Conservation (phyloP, 1,284 basidiomycete genomes). For the Vanrija humicola region DNA sequence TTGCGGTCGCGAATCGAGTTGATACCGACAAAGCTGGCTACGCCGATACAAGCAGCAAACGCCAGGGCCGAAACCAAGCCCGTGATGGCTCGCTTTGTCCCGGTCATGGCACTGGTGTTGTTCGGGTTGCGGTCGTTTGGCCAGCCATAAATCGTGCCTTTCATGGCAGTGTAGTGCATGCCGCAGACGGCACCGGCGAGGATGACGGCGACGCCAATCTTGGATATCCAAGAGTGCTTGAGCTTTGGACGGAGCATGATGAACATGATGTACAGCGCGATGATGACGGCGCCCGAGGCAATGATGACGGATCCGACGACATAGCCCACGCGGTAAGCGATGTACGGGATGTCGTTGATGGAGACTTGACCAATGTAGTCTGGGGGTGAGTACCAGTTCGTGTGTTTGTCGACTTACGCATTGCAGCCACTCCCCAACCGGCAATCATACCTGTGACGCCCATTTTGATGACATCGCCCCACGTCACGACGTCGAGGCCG, state of each 20-base stretch:
- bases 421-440: conserved; percentile 51
- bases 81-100: conserved; percentile 45
- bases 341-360: conserved; percentile 49
- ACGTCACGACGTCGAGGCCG: conserved; percentile 47
- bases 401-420: conserved; percentile 44
- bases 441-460: conserved; percentile 48
- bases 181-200: conserved; percentile 47
- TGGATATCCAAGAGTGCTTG: conserved; percentile 50
- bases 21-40: conserved; percentile 46
- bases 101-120: conserved; percentile 21
- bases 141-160: conserved; percentile 45
- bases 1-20: conserved; percentile 41
- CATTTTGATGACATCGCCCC: conserved; percentile 47
- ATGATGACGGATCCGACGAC: conserved; percentile 51
- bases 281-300: conserved; percentile 48
- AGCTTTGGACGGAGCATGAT: conserved; percentile 52
- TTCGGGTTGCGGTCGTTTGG: conserved; percentile 19
- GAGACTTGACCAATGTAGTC: conserved; percentile 53
- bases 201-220: conserved; percentile 47
- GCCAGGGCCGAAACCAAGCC: conserved; percentile 50
- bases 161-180: conserved; percentile 49
- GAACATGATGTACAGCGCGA: conserved; percentile 53
- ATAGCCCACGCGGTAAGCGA: conserved; percentile 45
- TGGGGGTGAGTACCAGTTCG: conserved; percentile 16
- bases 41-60: conserved; percentile 47